Evolutionary conservation across 1,284 basidiomycete species (phyloP).

Genomic region (Inonotus obliquus): DNA sequence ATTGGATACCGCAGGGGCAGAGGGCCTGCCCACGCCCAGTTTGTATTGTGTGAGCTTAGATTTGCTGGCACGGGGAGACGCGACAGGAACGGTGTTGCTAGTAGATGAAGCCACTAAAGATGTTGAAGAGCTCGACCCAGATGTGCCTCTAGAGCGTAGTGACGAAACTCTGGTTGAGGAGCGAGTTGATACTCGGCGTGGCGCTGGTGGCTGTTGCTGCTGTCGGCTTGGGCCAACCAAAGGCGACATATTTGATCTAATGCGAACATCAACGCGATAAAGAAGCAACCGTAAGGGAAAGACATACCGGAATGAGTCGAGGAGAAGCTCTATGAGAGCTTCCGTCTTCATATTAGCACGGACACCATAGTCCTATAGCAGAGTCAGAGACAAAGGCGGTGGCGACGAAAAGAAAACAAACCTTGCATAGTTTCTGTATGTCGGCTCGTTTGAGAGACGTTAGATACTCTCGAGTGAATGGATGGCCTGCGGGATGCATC

Average conservation of each 20-base stretch:
- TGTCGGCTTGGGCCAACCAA: conserved; percentile 11
- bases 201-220: conserved; percentile 1
- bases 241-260: conserved; percentile 17
- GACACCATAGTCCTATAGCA: conserved; percentile 62
- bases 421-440: conserved; percentile 76
- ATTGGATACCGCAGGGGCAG: conserved; percentile 55
- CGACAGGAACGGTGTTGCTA: background rate
- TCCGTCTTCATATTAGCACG: conserved; percentile 77
- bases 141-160: conserved; percentile 11
- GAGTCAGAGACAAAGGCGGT: conserved; percentile 20
- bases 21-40: conserved; percentile 69
- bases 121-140: conserved; percentile 14
- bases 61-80: conserved; percentile 48
- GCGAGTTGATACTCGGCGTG: conserved; percentile 16
- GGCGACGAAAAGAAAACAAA: conserved; percentile 25
- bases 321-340: conserved; percentile 65
- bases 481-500: conserved; percentile 11
- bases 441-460: conserved; percentile 57
- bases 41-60: conserved; percentile 64
- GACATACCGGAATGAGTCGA: conserved; percentile 44
- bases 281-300: background rate
- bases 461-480: conserved; percentile 17
- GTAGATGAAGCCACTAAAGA: background rate
- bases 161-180: conserved; percentile 15
- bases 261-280: background rate